Conservation (phyloP, 2,329 filamentous ascomycete genomes). For the Neodidymelliopsis sp. region DNA sequence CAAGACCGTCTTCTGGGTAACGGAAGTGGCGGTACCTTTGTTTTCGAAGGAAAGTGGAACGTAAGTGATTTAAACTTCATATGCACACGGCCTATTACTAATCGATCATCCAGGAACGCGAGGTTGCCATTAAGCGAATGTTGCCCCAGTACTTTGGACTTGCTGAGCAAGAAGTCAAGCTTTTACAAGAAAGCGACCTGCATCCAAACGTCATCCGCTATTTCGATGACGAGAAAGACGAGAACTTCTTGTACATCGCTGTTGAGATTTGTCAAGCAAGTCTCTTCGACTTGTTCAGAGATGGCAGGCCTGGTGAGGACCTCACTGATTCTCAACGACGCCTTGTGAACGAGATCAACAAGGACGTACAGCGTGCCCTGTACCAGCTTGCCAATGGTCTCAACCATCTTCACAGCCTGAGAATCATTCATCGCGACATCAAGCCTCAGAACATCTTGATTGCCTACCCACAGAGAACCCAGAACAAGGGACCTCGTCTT, state of each 20-base stretch:
- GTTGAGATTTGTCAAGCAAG: conserved; percentile 94
- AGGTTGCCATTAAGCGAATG: conserved; percentile 97
- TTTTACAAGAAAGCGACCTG: conserved; percentile 91
- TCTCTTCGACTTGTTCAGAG: conserved; percentile 87
- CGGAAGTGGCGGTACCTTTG: conserved; percentile 95
- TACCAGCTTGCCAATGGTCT: conserved; percentile 91
- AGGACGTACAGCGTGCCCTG: conserved; percentile 79
- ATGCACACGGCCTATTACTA: background rate
- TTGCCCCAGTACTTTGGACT: conserved; percentile 95
- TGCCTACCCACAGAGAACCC: conserved; percentile 70
- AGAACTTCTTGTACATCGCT: conserved; percentile 94
- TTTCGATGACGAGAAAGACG: conserved; percentile 87
- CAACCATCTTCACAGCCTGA: conserved; percentile 84
- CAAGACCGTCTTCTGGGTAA: conserved; percentile 69
- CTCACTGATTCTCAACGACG: conserved; percentile 68
- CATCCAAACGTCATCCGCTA: conserved; percentile 98
- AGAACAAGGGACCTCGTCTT: conserved; percentile 76
- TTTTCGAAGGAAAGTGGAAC: conserved; percentile 94
- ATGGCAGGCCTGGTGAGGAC: conserved; percentile 55
- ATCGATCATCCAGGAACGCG: conserved; percentile 64
- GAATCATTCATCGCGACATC: conserved; percentile 95
- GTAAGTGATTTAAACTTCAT: conserved; percentile 30
- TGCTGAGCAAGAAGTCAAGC: conserved; percentile 88
- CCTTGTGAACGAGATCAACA: conserved; percentile 74
- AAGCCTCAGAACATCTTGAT: conserved; percentile 98